These are phyloP conservation scores for Diplotaxis tenuifolia DNA, from an alignment of 345 rosid genomes.

Conservation along the genomic window DNA sequence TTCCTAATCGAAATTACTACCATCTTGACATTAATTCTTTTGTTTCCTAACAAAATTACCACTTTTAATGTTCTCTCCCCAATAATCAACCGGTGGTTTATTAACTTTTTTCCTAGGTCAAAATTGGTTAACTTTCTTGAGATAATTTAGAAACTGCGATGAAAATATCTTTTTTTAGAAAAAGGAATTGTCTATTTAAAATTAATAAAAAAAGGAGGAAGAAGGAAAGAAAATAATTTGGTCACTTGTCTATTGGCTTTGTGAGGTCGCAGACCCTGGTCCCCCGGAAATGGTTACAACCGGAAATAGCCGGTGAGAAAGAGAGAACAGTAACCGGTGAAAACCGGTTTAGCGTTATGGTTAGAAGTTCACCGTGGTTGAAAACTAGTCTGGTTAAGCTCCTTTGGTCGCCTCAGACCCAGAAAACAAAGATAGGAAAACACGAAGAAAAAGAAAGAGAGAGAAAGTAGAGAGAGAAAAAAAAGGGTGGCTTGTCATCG, in stretches of 20 bases:
- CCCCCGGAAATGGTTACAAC: conserved; percentile 45
- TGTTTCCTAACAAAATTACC: conserved; percentile 6
- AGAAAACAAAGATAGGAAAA: conserved; percentile 30
- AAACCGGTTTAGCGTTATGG: conserved; percentile 49
- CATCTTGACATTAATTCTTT: background rate
- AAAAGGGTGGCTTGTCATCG: conserved; percentile 11
- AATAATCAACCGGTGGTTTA: background rate
- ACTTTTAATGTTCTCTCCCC: background rate
- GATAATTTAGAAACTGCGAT: background rate
- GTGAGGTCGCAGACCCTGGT: conserved; percentile 41
- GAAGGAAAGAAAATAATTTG: conserved; percentile 21
- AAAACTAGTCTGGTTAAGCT: conserved; percentile 68
- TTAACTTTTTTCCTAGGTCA: background rate
- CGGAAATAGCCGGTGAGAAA: conserved; percentile 38
- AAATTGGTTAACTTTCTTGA: background rate
- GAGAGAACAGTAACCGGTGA: conserved; percentile 41
- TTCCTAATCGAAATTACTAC: conserved; percentile 18
- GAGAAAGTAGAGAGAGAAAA: conserved; percentile 18
- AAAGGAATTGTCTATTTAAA: background rate
- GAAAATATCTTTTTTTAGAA: background rate
- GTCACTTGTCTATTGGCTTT: conserved; percentile 25
- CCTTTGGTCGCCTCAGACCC: conserved; percentile 40
- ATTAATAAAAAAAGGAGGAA: background rate
- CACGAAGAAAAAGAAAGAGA: conserved; percentile 23
- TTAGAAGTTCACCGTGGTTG: conserved; percentile 81